A percentile compares a stretch with the other conserved stretches of the same genome.
Evolutionary conservation across 257 asterid genomes (phyloP).

Genomic region (Rhazya stricta): DNA sequence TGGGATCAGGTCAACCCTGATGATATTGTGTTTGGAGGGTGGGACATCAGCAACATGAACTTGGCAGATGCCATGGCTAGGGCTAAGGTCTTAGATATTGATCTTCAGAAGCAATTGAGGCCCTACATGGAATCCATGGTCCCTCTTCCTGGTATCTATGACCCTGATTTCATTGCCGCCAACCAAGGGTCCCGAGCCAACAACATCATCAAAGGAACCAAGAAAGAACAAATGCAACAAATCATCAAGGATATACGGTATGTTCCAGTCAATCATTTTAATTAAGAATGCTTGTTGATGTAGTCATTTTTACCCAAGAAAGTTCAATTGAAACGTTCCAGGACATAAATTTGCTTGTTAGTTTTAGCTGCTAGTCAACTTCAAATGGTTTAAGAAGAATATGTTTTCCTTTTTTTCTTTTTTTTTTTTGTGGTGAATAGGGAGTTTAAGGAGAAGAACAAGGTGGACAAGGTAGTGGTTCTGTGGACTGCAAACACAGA

Average conservation of each 20-base stretch:
- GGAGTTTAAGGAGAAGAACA: conserved; percentile 86
- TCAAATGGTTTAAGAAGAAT: neutral
- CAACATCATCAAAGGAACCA: conserved; percentile 78
- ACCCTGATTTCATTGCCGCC: conserved; percentile 97
- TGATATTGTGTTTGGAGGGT: conserved; percentile 90
- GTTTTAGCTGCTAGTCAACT: neutral
- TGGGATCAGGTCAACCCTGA: conserved; percentile 75
- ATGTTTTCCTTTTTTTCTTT: no score
- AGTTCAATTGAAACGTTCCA: neutral
- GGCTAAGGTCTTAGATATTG: conserved; percentile 84
- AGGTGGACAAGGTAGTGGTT: conserved; percentile 81
- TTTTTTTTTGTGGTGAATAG: conserved; percentile 30
- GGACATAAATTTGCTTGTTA: neutral
- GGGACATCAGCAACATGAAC: conserved; percentile 97
- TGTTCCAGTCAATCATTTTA: neutral
- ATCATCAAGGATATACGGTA: conserved; percentile 81
- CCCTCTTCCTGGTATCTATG: conserved; percentile 97
- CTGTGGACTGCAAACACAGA: conserved; percentile 99
- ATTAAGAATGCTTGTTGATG: neutral
- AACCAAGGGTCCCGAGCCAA: conserved; percentile 93
- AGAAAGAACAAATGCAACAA: conserved; percentile 76
- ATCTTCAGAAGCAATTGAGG: conserved; percentile 89
- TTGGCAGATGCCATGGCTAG: conserved; percentile 97
- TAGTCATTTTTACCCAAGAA: neutral
- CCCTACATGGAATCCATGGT: conserved; percentile 98